A percentile compares a stretch with the other conserved stretches of the same genome.
Evolutionary conservation across 768 basidiomycete species (phyloP).

Genomic region (Multifurca ochricompacta): DNA sequence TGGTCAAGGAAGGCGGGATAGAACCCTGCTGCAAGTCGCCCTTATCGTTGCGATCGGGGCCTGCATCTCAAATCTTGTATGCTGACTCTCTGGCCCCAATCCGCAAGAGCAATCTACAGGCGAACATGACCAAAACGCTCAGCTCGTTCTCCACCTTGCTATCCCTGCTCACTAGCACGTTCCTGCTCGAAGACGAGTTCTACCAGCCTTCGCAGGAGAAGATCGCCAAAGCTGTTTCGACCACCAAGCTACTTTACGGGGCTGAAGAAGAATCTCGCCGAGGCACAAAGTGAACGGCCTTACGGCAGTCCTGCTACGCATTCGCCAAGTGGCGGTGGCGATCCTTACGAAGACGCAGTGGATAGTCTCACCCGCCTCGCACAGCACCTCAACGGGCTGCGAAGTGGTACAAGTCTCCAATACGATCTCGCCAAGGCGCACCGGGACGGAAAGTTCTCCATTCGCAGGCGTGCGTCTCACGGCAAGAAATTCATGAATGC

Average conservation of each 20-base stretch:
- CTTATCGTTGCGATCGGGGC: constrained; percentile 75
- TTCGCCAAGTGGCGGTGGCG: constrained; percentile 26
- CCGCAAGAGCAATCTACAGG: constrained; percentile 79
- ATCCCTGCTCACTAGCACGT: constrained; percentile 71
- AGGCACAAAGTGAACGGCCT: constrained; percentile 84
- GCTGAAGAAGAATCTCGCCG: constrained; percentile 76
- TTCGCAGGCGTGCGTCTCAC: constrained; percentile 22
- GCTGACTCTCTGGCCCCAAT: constrained; percentile 77
- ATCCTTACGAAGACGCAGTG: constrained; percentile 81
- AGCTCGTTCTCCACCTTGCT: constrained; percentile 86
- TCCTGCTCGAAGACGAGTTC: constrained; percentile 68
- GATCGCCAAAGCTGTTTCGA: constrained; percentile 72
- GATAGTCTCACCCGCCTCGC: constrained; percentile 82
- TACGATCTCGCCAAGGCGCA: constrained; percentile 68
- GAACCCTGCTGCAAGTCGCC: constrained; percentile 66
- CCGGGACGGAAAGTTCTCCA: constrained; percentile 35
- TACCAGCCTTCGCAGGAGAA: constrained; percentile 50
- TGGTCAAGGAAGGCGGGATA: constrained; percentile 86
- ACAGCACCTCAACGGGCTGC: constrained; percentile 86
- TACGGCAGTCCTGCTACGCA: constrained; percentile 24
- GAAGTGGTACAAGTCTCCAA: constrained; percentile 79
- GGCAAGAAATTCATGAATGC: background rate
- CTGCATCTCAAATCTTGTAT: constrained; percentile 73
- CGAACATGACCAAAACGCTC: constrained; percentile 76
- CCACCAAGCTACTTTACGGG: constrained; percentile 83